Evolutionary conservation across 2,329 filamentous ascomycete genomes (phyloP), one percentile per base, ranked within the genome.

Genomic region (Aplosporella prunicola): DNA sequence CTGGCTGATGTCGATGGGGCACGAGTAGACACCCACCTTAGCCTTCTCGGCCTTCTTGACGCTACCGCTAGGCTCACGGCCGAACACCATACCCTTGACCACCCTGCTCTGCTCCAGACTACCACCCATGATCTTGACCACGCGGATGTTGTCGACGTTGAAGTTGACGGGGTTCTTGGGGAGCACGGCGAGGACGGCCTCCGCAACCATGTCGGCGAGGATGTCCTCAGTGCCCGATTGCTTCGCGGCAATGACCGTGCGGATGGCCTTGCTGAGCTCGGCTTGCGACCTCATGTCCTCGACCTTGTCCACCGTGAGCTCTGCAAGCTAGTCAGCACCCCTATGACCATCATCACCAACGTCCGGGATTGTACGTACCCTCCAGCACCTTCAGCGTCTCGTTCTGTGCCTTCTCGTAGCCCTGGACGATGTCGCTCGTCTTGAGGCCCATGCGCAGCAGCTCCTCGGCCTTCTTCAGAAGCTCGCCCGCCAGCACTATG

Each of bases 81-180:
- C 81, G 59, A 98, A 96, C 35, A 98, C 93, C 91, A 98, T 98
- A 48, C 91, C 91, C 72, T 84, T 93, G 43, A 98, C 82, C 10
- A 98, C 89, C 48, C 78, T 80, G 61, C 87, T 94, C 68, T 98
- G 88, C 55, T 93, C 85, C 56, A 98, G 69, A 59, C 82, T 87
- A 47, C 91, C 89, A 51, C 91, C 91, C 89, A 98, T 96, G 55
- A 98, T 98, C 75, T 98, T 98, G 52, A 98, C 93, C 41, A 98
- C 93, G 43, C 91, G 84, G 53, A 98, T 81, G 63, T 98, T 98
- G 71, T 98, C 91, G 47, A 98, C 87, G 64, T 95, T 98, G 75
- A 98, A 98, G 67, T 93, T 88, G 59, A 74, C 67, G 15, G 91
- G 83, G 67, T 95, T 94, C 71, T 95, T 95, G 49, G 93, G 91